Percentiles rank a stretch among this genome's conserved stretches.
Conservation (phyloP, 1,139 yeast species). For the Torulaspora pretoriensis region DNA sequence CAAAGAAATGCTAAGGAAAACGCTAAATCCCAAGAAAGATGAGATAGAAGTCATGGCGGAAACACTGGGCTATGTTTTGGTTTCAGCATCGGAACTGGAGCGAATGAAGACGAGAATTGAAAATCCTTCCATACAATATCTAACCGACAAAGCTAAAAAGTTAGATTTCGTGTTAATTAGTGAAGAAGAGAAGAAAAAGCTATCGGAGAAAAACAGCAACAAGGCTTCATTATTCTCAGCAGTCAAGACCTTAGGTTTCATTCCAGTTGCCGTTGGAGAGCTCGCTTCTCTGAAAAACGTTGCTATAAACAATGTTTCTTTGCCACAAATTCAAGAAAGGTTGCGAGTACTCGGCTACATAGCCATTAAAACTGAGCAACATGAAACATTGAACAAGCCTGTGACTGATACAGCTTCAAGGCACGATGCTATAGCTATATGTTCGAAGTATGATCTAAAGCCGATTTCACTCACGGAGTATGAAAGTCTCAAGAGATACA, state of each 20-base stretch:
- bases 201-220: constrained; percentile 26
- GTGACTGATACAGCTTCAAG: constrained; percentile 5
- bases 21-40: constrained; percentile 30
- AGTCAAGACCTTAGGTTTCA: constrained; percentile 24
- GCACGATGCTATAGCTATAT: constrained; percentile 9
- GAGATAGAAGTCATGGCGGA: constrained; percentile 27
- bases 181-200: constrained; percentile 33
- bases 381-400: constrained; percentile 6
- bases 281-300: constrained; percentile 8
- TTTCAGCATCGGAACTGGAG: constrained; percentile 19
- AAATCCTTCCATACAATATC: constrained; percentile 31
- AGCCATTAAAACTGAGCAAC: constrained; percentile 30
- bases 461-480: constrained; percentile 24
- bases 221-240: constrained; percentile 24
- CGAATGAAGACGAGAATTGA: constrained; percentile 8
- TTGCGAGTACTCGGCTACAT: constrained; percentile 31
- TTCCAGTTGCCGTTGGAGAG: constrained; percentile 18
- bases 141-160: constrained; percentile 37
- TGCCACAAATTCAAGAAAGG: constrained; percentile 22
- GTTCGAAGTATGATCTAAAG: constrained; percentile 14
- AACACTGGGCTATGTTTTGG: constrained; percentile 20
- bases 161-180: constrained; percentile 36
- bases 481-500: constrained; percentile 23
- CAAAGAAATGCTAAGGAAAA: constrained; percentile 19
- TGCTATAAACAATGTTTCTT: constrained; percentile 9